phyloP scores from a whole-genome alignment of 2,329 filamentous ascomycete species.

The Epichloe amarillans region DNA sequence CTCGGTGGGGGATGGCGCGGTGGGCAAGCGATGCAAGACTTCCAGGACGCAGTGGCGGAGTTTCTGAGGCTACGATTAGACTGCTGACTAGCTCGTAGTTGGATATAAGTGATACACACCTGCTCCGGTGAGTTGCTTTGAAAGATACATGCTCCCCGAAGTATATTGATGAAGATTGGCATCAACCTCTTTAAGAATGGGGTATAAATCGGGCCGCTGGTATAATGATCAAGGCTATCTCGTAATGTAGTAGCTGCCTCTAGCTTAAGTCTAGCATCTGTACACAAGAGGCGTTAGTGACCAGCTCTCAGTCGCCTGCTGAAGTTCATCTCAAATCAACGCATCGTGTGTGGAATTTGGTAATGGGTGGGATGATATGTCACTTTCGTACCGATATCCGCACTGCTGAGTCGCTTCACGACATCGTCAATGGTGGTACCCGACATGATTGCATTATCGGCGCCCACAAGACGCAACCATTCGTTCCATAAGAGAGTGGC shows the following conservation, averaged over 20 bases:
- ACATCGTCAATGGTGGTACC: slow-evolving; percentile 48
- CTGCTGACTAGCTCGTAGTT: background rate
- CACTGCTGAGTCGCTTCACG: slow-evolving; percentile 43
- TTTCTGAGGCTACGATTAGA: slow-evolving; percentile 40
- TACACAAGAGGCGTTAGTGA: slow-evolving; percentile 4
- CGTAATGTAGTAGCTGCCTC: slow-evolving; percentile 76
- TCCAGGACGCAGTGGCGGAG: slow-evolving; percentile 88
- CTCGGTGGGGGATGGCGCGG: slow-evolving; percentile 56
- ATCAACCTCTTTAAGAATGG: slow-evolving; percentile 78
- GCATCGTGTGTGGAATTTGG: background rate
- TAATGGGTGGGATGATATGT: background rate
- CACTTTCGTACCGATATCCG: slow-evolving; percentile 36
- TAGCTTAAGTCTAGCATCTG: slow-evolving; percentile 71
- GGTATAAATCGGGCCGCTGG: slow-evolving; percentile 60
- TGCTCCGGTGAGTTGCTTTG: slow-evolving; percentile 84
- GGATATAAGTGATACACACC: slow-evolving; percentile 31
- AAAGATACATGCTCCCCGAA: slow-evolving; percentile 80
- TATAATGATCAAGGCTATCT: slow-evolving; percentile 85
- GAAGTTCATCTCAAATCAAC: background rate
- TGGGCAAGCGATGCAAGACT: slow-evolving; percentile 74
- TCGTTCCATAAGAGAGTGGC: slow-evolving; percentile 22
- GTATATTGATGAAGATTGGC: slow-evolving; percentile 74
- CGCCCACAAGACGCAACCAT: slow-evolving; percentile 21
- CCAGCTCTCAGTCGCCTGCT: background rate
- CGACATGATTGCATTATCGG: slow-evolving; percentile 45